phyloP scores from a whole-genome alignment of 1,284 basidiomycete species.

The Fistulinella staudtii region DNA sequence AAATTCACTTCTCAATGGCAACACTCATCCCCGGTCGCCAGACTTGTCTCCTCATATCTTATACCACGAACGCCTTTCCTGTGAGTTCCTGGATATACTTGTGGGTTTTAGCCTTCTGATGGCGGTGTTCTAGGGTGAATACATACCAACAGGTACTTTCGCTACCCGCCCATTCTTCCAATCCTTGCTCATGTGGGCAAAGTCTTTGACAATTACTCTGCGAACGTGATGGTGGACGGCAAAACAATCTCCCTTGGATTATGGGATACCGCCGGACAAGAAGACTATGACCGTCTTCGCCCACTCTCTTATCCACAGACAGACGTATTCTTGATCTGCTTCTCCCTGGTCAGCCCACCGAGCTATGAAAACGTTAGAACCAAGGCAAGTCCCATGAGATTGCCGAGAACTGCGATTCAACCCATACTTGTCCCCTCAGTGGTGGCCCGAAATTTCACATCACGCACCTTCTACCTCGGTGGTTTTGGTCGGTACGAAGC shows the following conservation, averaged over 20 bases:
- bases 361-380: constrained; percentile 98
- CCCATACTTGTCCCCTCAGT: constrained; percentile 46
- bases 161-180: neutral
- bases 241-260: constrained; percentile 97
- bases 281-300: constrained; percentile 97
- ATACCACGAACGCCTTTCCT: constrained; percentile 94
- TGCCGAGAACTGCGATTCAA: constrained; percentile 6
- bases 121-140: constrained; percentile 70
- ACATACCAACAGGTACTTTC: constrained; percentile 86
- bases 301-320: constrained; percentile 99
- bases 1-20: constrained; percentile 3
- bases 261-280: constrained; percentile 99
- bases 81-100: too few species aligned
- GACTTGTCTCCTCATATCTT: constrained; percentile 96
- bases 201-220: constrained; percentile 96
- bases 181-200: constrained; percentile 20
- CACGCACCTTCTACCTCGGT: constrained; percentile 94
- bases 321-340: constrained; percentile 99
- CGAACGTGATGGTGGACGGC: constrained; percentile 97
- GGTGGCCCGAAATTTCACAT: constrained; percentile 95
- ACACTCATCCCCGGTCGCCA: constrained; percentile 34
- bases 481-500: constrained; percentile 96
- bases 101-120: too few species aligned
- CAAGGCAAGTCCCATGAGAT: constrained; percentile 57
- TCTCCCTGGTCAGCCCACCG: constrained; percentile 95